A percentile compares a stretch with the other conserved stretches of the same genome.
Evolutionary conservation across 768 basidiomycete genomes (phyloP).

Genomic region (Lactarius deliciosus): DNA sequence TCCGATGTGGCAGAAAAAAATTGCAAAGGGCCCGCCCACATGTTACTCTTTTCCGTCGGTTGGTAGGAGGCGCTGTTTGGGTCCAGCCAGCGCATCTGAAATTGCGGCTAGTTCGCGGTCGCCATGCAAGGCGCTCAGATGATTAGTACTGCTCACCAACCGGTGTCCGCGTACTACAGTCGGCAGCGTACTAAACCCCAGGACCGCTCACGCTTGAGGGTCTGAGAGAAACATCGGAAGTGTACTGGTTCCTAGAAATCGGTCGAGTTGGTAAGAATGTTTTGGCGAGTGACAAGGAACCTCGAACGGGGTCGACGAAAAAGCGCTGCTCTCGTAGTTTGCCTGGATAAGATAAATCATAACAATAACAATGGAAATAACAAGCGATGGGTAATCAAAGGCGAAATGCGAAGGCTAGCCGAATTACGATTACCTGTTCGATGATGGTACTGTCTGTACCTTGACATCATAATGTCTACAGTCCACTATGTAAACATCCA

Average conservation of each 20-base stretch:
- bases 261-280: too few relatives aligned
- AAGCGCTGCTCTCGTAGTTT: neutral
- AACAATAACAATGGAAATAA: neutral
- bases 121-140: neutral
- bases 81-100: neutral
- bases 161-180: neutral
- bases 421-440: neutral
- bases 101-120: neutral
- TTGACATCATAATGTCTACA: slow-evolving; percentile 1
- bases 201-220: neutral
- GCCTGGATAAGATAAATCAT: neutral
- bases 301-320: neutral
- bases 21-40: neutral
- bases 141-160: neutral
- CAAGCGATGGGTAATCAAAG: neutral
- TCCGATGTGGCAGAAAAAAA: neutral
- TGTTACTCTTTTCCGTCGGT: neutral
- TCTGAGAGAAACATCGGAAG: too few relatives aligned
- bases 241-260: too few relatives aligned
- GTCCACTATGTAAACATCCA: slow-evolving; percentile 4
- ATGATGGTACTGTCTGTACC: neutral
- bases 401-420: neutral
- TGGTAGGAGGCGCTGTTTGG: neutral
- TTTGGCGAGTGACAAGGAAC: too few relatives aligned
- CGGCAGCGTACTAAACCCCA: neutral